phyloP scores from a whole-genome alignment of 1,284 basidiomycete species.

The Agaricales sp. region DNA sequence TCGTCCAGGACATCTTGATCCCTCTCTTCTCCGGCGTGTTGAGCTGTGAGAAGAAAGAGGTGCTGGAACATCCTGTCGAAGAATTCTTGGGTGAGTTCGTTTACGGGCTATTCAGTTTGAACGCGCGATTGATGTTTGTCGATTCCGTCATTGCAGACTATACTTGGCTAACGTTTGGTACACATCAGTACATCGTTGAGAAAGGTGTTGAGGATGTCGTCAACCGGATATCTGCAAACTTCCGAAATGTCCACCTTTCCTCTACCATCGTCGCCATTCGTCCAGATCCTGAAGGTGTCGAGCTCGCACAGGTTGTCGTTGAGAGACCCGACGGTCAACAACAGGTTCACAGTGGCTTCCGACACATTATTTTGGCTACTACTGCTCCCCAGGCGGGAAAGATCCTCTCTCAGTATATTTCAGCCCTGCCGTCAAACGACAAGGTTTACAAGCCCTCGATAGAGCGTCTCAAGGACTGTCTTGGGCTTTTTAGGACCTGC shows the following conservation, averaged over 20 bases:
- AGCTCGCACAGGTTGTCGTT: slow-evolving; percentile 26
- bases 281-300: slow-evolving; percentile 21
- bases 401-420: slow-evolving; percentile 21
- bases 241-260: slow-evolving; percentile 43
- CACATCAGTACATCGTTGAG: slow-evolving; percentile 48
- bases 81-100: slow-evolving; percentile 46
- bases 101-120: no score
- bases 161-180: slow-evolving; percentile 47
- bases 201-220: slow-evolving; percentile 50
- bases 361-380: slow-evolving; percentile 61
- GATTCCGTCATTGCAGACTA: slow-evolving; percentile 39
- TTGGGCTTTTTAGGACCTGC: slow-evolving; percentile 33
- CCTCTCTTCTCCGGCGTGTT: slow-evolving; percentile 69
- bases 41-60: slow-evolving; percentile 41
- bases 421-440: slow-evolving; percentile 20
- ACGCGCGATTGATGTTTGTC: no score
- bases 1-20: slow-evolving; percentile 42
- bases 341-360: slow-evolving; percentile 34
- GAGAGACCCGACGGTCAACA: slow-evolving; percentile 17
- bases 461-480: slow-evolving; percentile 27
- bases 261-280: slow-evolving; percentile 35
- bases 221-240: slow-evolving; percentile 26
- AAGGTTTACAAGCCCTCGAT: slow-evolving; percentile 19
- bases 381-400: slow-evolving; percentile 45
- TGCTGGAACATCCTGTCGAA: slow-evolving; percentile 45